Conservation (phyloP, 2,329 filamentous ascomycete species). For the Pyricularia pennisetigena region DNA sequence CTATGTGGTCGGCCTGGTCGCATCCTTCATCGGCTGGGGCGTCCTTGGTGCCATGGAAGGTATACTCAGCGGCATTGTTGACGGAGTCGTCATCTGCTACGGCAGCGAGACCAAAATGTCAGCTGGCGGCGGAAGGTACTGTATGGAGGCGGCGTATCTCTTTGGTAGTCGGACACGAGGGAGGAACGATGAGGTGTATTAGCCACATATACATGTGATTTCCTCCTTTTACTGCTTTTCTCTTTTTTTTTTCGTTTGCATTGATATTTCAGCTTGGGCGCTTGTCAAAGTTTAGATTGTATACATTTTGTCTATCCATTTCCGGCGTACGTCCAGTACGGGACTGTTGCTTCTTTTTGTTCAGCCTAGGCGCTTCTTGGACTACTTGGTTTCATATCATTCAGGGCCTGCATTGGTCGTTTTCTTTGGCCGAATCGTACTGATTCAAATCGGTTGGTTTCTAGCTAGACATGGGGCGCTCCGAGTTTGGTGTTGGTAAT, state of each 20-base stretch:
- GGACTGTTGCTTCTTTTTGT: background rate
- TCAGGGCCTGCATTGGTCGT: background rate
- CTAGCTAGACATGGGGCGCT: background rate
- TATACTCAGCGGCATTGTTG: constrained; percentile 75
- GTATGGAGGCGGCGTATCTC: constrained; percentile 79
- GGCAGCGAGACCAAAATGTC: constrained; percentile 72
- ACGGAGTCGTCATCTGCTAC: constrained; percentile 88
- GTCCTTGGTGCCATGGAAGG: constrained; percentile 87
- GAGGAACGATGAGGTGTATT: background rate
- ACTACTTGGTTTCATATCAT: background rate
- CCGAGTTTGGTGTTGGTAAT: background rate
- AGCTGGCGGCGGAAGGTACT: constrained; percentile 65
- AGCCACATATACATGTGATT: background rate
- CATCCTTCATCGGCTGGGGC: constrained; percentile 90
- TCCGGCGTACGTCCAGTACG: background rate
- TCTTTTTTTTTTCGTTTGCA: background rate
- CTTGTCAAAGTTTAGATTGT: background rate
- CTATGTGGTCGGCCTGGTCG: constrained; percentile 86
- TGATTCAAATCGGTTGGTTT: background rate
- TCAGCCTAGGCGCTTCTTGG: background rate
- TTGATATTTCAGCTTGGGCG: background rate
- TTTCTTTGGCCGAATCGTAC: background rate
- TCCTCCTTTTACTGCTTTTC: background rate
- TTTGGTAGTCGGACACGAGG: constrained; percentile 53
- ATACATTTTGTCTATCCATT: background rate